Conservation (phyloP, 148 eudicot genomes). For the Gaultheria prostrata region DNA sequence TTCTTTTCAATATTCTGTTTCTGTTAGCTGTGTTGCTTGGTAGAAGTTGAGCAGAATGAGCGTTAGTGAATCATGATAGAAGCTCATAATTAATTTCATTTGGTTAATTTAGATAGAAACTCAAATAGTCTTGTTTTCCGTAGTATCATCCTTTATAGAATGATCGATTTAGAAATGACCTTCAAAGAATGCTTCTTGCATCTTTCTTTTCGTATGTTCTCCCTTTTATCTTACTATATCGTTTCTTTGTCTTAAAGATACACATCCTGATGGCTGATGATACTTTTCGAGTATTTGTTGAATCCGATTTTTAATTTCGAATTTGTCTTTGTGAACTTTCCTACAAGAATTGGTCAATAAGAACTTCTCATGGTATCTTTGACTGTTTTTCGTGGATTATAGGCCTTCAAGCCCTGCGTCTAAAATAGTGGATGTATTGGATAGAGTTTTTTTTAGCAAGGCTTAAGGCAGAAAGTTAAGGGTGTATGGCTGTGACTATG, state of each 20-base stretch:
- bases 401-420: background rate
- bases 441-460: background rate
- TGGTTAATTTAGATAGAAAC: background rate
- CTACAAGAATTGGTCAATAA: background rate
- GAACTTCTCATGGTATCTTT: background rate
- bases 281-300: background rate
- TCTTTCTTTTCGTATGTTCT: background rate
- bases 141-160: background rate
- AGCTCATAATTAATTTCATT: background rate
- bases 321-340: background rate
- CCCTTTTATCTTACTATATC: background rate
- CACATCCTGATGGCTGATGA: background rate
- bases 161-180: background rate
- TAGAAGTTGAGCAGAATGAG: slow-evolving; percentile 1
- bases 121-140: background rate
- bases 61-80: slow-evolving; percentile 9
- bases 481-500: background rate
- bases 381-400: background rate
- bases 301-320: background rate
- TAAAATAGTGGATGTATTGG: background rate
- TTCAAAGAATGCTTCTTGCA: background rate
- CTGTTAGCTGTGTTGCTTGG: background rate
- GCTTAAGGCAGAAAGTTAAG: background rate
- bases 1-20: background rate
- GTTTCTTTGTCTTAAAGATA: background rate